These are phyloP conservation scores for Suillus placidus DNA, from an alignment of 768 basidiomycete genomes.

Conservation along the genomic window DNA sequence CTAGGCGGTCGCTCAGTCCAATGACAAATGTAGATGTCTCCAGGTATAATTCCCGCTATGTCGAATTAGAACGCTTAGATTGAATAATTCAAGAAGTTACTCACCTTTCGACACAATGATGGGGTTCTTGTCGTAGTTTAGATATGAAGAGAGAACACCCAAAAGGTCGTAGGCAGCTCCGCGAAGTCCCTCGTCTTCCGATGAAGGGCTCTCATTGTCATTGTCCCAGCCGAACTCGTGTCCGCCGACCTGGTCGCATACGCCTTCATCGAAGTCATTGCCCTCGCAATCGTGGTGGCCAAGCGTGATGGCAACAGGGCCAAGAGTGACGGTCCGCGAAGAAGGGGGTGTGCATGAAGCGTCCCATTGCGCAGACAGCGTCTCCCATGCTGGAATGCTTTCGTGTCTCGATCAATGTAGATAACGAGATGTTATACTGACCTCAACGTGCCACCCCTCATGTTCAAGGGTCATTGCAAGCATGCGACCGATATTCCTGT, in stretches of 20 bases:
- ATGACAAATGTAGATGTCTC: conserved; percentile 64
- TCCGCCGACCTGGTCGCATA: conserved; percentile 30
- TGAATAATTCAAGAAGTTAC: conserved; percentile 16
- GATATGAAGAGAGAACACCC: conserved; percentile 73
- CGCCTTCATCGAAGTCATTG: conserved; percentile 49
- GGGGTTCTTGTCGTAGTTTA: conserved; percentile 76
- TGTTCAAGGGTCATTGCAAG: conserved; percentile 87
- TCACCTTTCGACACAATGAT: conserved; percentile 72
- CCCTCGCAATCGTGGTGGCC: conserved; percentile 85
- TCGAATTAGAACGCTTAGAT: conserved; percentile 12
- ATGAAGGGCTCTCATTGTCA: conserved; percentile 75
- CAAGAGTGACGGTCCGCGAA: conserved; percentile 49
- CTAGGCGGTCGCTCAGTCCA: conserved; percentile 70
- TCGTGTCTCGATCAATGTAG: background rate
- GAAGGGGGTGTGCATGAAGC: conserved; percentile 38
- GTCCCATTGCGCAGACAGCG: conserved; percentile 63
- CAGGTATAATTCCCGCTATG: conserved; percentile 70
- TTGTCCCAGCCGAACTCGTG: conserved; percentile 91
- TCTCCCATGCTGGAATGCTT: conserved; percentile 47
- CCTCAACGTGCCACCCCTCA: conserved; percentile 90
- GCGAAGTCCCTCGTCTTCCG: conserved; percentile 76
- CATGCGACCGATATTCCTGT: conserved; percentile 70
- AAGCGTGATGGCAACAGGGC: conserved; percentile 53
- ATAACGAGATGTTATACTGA: conserved; percentile 31
- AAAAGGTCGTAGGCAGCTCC: conserved; percentile 80